These are phyloP conservation scores for Phanerochaete carnosa DNA, from an alignment of 768 basidiomycete genomes.

Conservation along the genomic window DNA sequence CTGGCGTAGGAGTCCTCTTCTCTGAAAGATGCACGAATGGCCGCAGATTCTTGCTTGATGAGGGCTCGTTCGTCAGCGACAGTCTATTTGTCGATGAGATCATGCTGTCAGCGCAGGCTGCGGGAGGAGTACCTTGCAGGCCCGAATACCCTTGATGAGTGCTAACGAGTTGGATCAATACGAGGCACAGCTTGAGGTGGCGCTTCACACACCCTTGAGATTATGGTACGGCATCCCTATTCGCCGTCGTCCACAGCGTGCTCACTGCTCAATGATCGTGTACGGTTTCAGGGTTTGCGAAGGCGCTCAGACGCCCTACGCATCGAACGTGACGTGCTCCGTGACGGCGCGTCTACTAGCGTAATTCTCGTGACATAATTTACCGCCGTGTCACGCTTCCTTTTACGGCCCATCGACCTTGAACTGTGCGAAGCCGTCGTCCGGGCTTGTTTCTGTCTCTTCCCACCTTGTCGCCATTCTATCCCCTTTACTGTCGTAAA, in stretches of 20 bases:
- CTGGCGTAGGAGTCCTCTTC: conserved; percentile 95
- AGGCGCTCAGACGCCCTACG: background rate
- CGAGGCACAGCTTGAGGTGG: background rate
- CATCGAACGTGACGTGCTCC: background rate
- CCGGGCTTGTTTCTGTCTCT: background rate
- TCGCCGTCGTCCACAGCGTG: conserved; percentile 9
- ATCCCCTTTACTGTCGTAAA: background rate
- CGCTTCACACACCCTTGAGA: conserved; percentile 62
- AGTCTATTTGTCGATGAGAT: conserved; percentile 53
- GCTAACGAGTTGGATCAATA: conserved; percentile 45
- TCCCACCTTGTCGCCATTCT: background rate
- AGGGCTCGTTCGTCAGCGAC: conserved; percentile 97
- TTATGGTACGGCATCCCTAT: conserved; percentile 75
- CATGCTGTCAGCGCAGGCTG: conserved; percentile 9
- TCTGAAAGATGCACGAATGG: conserved; percentile 93
- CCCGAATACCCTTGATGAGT: conserved; percentile 95
- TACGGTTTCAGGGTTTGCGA: background rate
- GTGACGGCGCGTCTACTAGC: background rate
- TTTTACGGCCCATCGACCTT: background rate
- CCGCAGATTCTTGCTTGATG: conserved; percentile 96
- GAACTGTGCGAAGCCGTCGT: background rate
- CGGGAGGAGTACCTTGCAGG: conserved; percentile 70
- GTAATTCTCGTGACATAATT: background rate
- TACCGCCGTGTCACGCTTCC: background rate
- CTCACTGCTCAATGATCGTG: conserved; percentile 8